A percentile compares a stretch with the other conserved stretches of the same genome.
Conservation (phyloP, 202 grass and related monocot genomes). For the Brachypodium distachyon region DNA sequence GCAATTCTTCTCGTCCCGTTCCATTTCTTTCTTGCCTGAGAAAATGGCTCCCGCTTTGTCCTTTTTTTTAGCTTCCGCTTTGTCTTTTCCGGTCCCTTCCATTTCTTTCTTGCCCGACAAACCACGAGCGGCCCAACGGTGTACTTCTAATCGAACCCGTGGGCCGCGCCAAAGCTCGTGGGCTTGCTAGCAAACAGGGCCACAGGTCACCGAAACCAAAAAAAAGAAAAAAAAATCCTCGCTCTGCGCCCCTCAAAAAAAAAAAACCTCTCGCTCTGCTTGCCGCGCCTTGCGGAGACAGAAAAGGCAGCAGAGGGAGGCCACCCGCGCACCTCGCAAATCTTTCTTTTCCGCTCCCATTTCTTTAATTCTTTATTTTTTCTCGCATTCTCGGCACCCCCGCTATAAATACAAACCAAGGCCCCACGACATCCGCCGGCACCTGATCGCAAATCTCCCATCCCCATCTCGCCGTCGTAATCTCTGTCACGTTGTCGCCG, state of each 20-base stretch:
- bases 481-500: too few species aligned
- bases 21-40: too few species aligned
- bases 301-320: not conserved
- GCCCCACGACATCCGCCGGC: too few species aligned
- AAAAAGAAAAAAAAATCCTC: too few species aligned
- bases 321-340: not conserved
- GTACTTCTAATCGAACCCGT: not conserved
- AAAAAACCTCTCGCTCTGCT: too few species aligned
- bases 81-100: too few species aligned
- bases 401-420: constrained; percentile 28
- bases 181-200: too few species aligned
- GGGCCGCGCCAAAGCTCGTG: fast-evolving
- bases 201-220: constrained; percentile 12
- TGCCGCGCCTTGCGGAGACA: not conserved
- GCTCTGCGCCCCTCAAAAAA: too few species aligned
- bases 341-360: not conserved
- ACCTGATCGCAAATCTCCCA: constrained; percentile 11
- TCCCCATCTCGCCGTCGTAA: not conserved
- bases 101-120: constrained; percentile 15
- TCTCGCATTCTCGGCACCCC: not conserved
- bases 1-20: too few species aligned
- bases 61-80: too few species aligned
- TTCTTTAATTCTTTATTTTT: not conserved
- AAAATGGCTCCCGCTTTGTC: too few species aligned
- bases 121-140: not conserved